These are phyloP conservation scores for Irpex rosettiformis DNA, from an alignment of 1,284 basidiomycete species.

Conservation along the genomic window DNA sequence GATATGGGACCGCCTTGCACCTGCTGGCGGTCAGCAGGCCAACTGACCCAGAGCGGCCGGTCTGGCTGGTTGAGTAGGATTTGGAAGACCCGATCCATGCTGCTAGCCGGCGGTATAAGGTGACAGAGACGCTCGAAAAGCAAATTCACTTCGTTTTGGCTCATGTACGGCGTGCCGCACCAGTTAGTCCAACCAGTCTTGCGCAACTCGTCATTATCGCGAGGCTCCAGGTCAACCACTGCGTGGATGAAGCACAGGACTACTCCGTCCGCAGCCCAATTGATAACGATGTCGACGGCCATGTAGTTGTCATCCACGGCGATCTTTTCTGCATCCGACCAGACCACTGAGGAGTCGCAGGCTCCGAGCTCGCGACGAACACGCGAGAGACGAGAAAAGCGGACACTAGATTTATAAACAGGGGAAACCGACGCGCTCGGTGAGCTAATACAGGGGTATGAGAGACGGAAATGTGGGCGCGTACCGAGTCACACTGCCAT, in stretches of 20 bases:
- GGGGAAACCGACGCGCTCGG: slow-evolving; percentile 7
- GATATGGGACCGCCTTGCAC: slow-evolving; percentile 57
- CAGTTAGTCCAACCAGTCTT: slow-evolving; percentile 91
- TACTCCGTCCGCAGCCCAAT: slow-evolving; percentile 89
- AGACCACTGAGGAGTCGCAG: slow-evolving; percentile 46
- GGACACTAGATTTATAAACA: slow-evolving; percentile 48
- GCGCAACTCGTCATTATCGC: slow-evolving; percentile 76
- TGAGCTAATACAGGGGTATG: slow-evolving; percentile 10
- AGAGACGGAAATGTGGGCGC: slow-evolving; percentile 19
- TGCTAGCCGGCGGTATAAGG: slow-evolving; percentile 46
- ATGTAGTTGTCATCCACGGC: slow-evolving; percentile 79
- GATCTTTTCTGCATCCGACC: slow-evolving; percentile 66
- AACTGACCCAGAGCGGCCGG: slow-evolving; percentile 72
- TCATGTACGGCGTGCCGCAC: slow-evolving; percentile 80
- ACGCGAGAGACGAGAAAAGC: slow-evolving; percentile 69
- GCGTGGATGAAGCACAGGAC: slow-evolving; percentile 96
- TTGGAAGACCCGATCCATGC: slow-evolving; percentile 74
- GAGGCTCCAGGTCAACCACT: slow-evolving; percentile 69
- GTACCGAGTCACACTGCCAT: slow-evolving; percentile 90
- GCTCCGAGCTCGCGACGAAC: slow-evolving; percentile 67
- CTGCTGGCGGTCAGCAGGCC: slow-evolving; percentile 72
- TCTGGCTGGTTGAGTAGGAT: slow-evolving; percentile 57
- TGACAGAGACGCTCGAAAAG: slow-evolving; percentile 56
- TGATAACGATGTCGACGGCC: slow-evolving; percentile 90
- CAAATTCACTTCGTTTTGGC: slow-evolving; percentile 49